These are phyloP conservation scores for Eutrema heterophyllum DNA, from an alignment of 345 rosid species.

Conservation along the genomic window DNA sequence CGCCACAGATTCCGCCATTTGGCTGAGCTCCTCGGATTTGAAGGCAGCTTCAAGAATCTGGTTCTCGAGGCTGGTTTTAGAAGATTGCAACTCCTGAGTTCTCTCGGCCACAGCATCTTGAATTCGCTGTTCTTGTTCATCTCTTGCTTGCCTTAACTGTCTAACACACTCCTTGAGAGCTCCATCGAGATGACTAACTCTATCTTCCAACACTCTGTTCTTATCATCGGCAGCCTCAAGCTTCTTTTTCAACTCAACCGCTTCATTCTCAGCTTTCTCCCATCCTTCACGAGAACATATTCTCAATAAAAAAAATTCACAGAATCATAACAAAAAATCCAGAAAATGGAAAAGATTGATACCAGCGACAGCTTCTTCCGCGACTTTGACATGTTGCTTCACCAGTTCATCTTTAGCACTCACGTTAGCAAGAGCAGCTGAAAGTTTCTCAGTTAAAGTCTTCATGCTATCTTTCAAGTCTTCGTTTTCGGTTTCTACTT, in stretches of 20 bases:
- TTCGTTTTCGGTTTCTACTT: slow-evolving; percentile 33
- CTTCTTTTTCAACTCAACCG: slow-evolving; percentile 49
- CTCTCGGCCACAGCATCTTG: slow-evolving; percentile 48
- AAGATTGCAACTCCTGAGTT: slow-evolving; percentile 49
- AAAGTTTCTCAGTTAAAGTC: slow-evolving; percentile 60
- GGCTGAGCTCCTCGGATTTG: slow-evolving; percentile 29
- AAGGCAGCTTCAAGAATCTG: slow-evolving; percentile 42
- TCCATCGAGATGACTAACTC: slow-evolving; percentile 78
- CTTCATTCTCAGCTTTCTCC: slow-evolving; percentile 92
- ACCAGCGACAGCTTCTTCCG: slow-evolving; percentile 98
- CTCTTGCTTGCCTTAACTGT: slow-evolving; percentile 83
- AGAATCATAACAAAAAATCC: background rate
- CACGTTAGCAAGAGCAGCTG: slow-evolving; percentile 75
- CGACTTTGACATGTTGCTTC: slow-evolving; percentile 89
- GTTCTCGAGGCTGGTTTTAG: slow-evolving; percentile 47
- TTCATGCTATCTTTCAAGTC: slow-evolving; percentile 47
- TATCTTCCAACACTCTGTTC: slow-evolving; percentile 59
- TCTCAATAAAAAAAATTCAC: background rate
- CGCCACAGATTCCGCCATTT: slow-evolving; percentile 52
- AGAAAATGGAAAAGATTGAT: background rate
- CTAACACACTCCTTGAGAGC: slow-evolving; percentile 94
- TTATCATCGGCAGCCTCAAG: slow-evolving; percentile 48
- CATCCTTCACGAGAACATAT: slow-evolving; percentile 47
- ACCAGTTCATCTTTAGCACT: slow-evolving; percentile 88
- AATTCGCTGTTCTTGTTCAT: slow-evolving; percentile 66